These are phyloP conservation scores for Eucalyptus regnans DNA, from an alignment of 345 rosid species.

Conservation along the genomic window DNA sequence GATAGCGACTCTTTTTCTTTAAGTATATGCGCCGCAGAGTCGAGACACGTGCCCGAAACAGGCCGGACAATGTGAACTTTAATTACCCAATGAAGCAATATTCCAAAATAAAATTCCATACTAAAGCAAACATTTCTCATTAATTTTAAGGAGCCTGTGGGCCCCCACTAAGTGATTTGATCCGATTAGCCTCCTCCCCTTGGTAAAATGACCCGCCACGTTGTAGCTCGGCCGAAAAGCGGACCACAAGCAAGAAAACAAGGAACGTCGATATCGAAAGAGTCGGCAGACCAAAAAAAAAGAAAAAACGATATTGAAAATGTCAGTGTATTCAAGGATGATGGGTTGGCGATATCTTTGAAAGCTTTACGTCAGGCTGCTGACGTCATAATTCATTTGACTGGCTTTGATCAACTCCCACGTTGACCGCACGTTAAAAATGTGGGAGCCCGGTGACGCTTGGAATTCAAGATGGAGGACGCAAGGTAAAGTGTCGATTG, in stretches of 20 bases:
- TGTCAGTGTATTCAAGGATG: not conserved
- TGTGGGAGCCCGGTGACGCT: not conserved
- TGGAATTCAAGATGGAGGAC: not conserved
- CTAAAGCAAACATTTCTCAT: not conserved
- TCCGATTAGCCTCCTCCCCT: not conserved
- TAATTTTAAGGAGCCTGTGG: not conserved
- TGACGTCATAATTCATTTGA: not conserved
- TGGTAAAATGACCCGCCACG: not conserved
- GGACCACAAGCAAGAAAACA: not conserved
- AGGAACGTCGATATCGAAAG: accelerated
- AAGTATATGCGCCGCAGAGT: not conserved
- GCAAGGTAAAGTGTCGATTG: not conserved
- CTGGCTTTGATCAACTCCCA: not conserved
- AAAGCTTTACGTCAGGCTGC: not conserved
- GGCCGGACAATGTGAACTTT: not conserved
- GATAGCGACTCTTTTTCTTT: not conserved
- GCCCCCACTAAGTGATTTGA: not conserved
- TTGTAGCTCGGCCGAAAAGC: not conserved
- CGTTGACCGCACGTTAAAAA: not conserved
- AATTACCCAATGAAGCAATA: not conserved
- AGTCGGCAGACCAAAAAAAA: not conserved
- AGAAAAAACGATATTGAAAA: not conserved
- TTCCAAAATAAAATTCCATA: not conserved
- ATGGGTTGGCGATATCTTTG: not conserved
- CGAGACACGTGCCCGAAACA: not conserved